A percentile compares a stretch with the other conserved stretches of the same genome.
These are phyloP conservation scores for Tricholomella constricta DNA, from an alignment of 768 basidiomycete species.

Conservation along the genomic window DNA sequence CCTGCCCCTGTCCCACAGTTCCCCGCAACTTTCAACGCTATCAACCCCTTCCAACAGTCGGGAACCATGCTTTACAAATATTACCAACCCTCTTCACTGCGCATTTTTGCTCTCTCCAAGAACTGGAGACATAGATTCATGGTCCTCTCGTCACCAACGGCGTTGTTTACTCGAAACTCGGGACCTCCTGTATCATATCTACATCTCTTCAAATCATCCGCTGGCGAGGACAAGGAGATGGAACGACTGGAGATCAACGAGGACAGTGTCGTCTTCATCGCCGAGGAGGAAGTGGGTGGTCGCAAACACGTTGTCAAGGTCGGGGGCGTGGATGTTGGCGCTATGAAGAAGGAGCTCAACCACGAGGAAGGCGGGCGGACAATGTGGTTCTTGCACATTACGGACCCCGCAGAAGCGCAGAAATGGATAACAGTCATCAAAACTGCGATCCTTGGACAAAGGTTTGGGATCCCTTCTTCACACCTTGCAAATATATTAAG, in stretches of 20 bases:
- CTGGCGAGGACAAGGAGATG: conserved; percentile 64
- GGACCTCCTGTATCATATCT: conserved; percentile 55
- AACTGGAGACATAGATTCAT: conserved; percentile 72
- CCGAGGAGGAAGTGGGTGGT: conserved; percentile 56
- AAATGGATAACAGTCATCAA: conserved; percentile 80
- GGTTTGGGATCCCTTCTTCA: conserved; percentile 41
- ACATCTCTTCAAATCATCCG: conserved; percentile 70
- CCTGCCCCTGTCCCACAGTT: conserved; percentile 53
- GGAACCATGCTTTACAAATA: conserved; percentile 65
- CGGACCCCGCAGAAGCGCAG: conserved; percentile 62
- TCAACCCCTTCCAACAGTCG: conserved; percentile 54
- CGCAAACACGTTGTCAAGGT: conserved; percentile 64
- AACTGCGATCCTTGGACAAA: conserved; percentile 66
- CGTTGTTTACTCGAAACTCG: conserved; percentile 36
- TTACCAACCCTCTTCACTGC: conserved; percentile 65
- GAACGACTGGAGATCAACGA: conserved; percentile 78
- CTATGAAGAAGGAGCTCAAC: conserved; percentile 44
- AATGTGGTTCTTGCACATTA: conserved; percentile 74
- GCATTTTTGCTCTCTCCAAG: conserved; percentile 71
- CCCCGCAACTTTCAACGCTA: conserved; percentile 56
- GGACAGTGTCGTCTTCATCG: conserved; percentile 73
- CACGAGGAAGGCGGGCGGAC: conserved; percentile 52
- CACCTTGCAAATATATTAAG: not conserved
- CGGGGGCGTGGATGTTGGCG: conserved; percentile 61
- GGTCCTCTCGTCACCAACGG: conserved; percentile 53